Conservation (phyloP, 768 basidiomycete species). For the Termitomyces heimii region DNA sequence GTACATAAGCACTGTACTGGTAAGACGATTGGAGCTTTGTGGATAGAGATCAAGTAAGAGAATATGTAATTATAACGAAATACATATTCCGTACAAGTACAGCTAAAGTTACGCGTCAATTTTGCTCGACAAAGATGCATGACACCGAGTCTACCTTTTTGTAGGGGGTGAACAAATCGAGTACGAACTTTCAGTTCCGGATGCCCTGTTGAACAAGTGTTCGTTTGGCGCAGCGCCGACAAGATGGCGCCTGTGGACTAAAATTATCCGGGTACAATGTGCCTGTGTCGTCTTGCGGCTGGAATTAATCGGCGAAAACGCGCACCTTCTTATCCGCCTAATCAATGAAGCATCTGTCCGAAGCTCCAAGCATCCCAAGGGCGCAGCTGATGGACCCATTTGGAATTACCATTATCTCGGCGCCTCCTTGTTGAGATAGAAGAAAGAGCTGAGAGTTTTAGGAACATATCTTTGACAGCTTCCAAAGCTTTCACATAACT, state of each 20-base stretch:
- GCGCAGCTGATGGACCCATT: neutral
- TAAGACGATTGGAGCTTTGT: no score
- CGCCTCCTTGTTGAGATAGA: neutral
- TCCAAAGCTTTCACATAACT: neutral
- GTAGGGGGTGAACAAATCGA: neutral
- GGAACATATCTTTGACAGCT: neutral
- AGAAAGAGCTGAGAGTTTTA: neutral
- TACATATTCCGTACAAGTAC: no score
- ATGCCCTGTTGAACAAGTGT: neutral
- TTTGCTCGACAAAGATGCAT: no score
- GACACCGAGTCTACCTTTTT: no score
- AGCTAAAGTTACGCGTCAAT: no score
- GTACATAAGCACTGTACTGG: no score
- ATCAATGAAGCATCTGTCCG: neutral
- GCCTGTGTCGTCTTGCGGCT: neutral
- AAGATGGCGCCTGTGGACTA: neutral
- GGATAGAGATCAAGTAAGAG: no score
- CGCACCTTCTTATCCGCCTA: neutral
- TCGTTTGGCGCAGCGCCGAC: neutral
- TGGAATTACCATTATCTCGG: neutral
- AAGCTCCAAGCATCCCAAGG: neutral
- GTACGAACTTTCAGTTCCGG: neutral
- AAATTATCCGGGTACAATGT: neutral
- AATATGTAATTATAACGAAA: no score
- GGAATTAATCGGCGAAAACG: neutral